Base-by-base conservation (phyloP, 1,284 basidiomycete species). In the Bjerkandera adusta region DNA sequence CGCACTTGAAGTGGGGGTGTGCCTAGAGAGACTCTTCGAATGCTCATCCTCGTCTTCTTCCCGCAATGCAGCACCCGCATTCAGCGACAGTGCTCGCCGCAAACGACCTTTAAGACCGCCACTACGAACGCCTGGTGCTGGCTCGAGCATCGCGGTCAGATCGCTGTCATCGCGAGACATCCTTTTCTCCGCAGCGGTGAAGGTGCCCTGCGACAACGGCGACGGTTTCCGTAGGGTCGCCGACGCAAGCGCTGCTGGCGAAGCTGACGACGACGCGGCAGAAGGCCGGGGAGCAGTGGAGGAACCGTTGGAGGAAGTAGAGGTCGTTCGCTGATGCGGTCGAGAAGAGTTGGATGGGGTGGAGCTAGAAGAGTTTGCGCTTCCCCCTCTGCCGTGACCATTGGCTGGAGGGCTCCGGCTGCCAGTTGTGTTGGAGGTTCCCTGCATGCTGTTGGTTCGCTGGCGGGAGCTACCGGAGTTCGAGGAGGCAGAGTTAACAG, bases 141-240 rank as follows among this genome's bases (percentile, higher is more conserved):
- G 68, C 53, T 81, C 78, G 7, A 62, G 52, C 64, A 79, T 75
- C 26, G 81, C 71, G 1, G 74, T 77, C 29, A 85, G 70, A 65
- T 86, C 84, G 48, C 79, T 84, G 59, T 89, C 87, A 67, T 89
- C 87, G 47, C 80, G 77, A 16, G 83, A 86, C 75, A 87, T 86
- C 42, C 85, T 80, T 53, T 84, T 83, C 64, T 89, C 86, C 0
- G 77, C 66, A 16, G 77, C 74, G 10, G 78, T 79, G 52, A 79
- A 82, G 15, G 67, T 83, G 32, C 79, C 83, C 60, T 89, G 86
- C 4, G 84, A 87, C 34, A 90, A 70, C 21, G 88, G 86, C 5
- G 87, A 89, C 4, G 87, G 88, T 47, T 85, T 83, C 43, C 81
- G 82, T 35, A 77, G 71, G 32, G 62, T 69, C 18, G 65, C 57